phyloP scores from a whole-genome alignment of 192 early-diverging fungal species.

The Umbelopsis sp. region DNA sequence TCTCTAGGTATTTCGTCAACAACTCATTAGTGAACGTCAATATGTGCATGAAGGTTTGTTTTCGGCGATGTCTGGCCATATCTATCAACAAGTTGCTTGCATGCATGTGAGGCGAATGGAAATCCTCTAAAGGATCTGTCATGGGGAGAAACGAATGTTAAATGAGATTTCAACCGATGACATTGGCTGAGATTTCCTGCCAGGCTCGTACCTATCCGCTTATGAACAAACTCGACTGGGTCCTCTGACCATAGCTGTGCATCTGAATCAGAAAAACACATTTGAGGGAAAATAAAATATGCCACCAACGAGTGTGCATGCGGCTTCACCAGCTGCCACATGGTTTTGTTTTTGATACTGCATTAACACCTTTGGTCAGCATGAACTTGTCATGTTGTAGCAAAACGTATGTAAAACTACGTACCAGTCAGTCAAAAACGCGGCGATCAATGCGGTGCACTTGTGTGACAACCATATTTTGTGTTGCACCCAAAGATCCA shows the following conservation, averaged over 20 bases:
- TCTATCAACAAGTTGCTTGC: slow-evolving; percentile 78
- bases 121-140: slow-evolving; percentile 82
- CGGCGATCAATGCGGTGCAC: slow-evolving; percentile 68
- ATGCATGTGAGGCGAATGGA: slow-evolving; percentile 70
- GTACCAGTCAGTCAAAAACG: slow-evolving; percentile 80
- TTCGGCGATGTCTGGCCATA: slow-evolving; percentile 74
- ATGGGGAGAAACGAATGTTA: not conserved
- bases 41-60: slow-evolving; percentile 78
- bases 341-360: slow-evolving; percentile 83
- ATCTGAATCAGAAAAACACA: slow-evolving; percentile 87
- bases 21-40: slow-evolving; percentile 77
- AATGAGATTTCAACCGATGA: too few relatives aligned
- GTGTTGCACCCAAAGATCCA: slow-evolving; percentile 75
- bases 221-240: slow-evolving; percentile 89
- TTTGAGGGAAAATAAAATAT: slow-evolving; percentile 89
- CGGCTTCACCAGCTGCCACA: slow-evolving; percentile 90
- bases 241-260: slow-evolving; percentile 91
- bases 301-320: slow-evolving; percentile 78
- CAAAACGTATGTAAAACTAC: not conserved
- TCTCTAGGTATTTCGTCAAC: slow-evolving; percentile 64
- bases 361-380: not conserved
- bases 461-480: slow-evolving; percentile 74
- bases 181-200: not conserved
- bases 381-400: too few relatives aligned
- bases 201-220: slow-evolving; percentile 55